Conservation (phyloP, 345 rosid genomes). For the Noccaea caerulescens region DNA sequence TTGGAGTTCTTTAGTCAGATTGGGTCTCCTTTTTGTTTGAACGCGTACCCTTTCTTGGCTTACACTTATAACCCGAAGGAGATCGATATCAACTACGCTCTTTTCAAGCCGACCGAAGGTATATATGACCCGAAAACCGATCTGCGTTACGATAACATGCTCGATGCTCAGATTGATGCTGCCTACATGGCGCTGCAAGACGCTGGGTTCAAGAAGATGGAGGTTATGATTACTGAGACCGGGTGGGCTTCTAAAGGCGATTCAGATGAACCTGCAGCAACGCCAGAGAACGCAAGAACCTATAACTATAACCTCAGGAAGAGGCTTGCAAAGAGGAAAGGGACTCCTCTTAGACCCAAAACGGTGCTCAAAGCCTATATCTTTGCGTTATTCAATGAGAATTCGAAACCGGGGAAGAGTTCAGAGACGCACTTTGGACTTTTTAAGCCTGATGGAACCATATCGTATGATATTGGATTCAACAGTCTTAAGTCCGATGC, state of each 20-base stretch:
- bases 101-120: constrained; percentile 75
- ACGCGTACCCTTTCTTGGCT: constrained; percentile 92
- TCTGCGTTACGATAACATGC: constrained; percentile 92
- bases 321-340: constrained; percentile 92
- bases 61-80: constrained; percentile 69
- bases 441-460: constrained; percentile 90
- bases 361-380: constrained; percentile 73
- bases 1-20: constrained; percentile 74
- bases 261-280: constrained; percentile 84
- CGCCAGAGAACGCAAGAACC: constrained; percentile 75
- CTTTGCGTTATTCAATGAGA: constrained; percentile 90
- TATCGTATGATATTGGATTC: constrained; percentile 83
- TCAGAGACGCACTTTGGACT: constrained; percentile 95
- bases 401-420: constrained; percentile 76
- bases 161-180: constrained; percentile 98
- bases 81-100: constrained; percentile 94
- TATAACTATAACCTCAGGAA: constrained; percentile 90
- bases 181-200: constrained; percentile 84
- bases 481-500: constrained; percentile 75
- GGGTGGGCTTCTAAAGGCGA: constrained; percentile 98
- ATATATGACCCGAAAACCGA: constrained; percentile 67
- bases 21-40: constrained; percentile 94
- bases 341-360: constrained; percentile 91
- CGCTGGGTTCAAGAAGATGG: constrained; percentile 85
- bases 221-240: constrained; percentile 88